phyloP scores from a whole-genome alignment of 352 stramenopile species.

The Globisporangium nagaii region DNA sequence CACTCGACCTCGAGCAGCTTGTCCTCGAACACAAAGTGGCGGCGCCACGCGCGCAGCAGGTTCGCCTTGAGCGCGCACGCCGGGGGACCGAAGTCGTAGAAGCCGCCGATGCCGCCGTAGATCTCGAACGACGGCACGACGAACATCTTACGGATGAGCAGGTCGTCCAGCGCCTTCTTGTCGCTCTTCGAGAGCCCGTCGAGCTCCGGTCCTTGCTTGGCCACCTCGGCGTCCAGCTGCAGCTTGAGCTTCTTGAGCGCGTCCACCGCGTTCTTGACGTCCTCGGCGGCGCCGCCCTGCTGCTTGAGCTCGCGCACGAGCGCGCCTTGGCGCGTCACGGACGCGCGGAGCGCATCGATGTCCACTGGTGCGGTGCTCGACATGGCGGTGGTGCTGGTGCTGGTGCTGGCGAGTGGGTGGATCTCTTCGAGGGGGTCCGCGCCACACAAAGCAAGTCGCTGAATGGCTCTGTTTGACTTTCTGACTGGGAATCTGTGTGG shows the following conservation, averaged over 20 bases:
- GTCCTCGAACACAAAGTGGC: slow-evolving; percentile 98
- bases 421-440: slow-evolving; percentile 3
- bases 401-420: neutral
- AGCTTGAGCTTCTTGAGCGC: slow-evolving; percentile 93
- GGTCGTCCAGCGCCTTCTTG: slow-evolving; percentile 94
- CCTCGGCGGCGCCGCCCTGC: slow-evolving; percentile 77
- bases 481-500: too few relatives aligned
- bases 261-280: slow-evolving; percentile 90
- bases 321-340: slow-evolving; percentile 94
- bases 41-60: slow-evolving; percentile 94
- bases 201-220: slow-evolving; percentile 54
- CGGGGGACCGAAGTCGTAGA: slow-evolving; percentile 98
- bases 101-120: slow-evolving; percentile 96
- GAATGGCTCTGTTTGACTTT: neutral
- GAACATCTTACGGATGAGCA: slow-evolving; percentile 99
- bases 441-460: slow-evolving; percentile 1
- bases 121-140: slow-evolving; percentile 99
- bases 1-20: slow-evolving; percentile 99
- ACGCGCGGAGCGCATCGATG: slow-evolving; percentile 90
- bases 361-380: slow-evolving; percentile 52
- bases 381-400: slow-evolving; percentile 4
- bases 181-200: slow-evolving; percentile 68
- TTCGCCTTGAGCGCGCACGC: slow-evolving; percentile 96
- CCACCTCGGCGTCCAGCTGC: slow-evolving; percentile 73
- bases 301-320: slow-evolving; percentile 97